Base-by-base conservation (phyloP, 805 yeast genomes). In the Kluyveromyces starmeri region DNA sequence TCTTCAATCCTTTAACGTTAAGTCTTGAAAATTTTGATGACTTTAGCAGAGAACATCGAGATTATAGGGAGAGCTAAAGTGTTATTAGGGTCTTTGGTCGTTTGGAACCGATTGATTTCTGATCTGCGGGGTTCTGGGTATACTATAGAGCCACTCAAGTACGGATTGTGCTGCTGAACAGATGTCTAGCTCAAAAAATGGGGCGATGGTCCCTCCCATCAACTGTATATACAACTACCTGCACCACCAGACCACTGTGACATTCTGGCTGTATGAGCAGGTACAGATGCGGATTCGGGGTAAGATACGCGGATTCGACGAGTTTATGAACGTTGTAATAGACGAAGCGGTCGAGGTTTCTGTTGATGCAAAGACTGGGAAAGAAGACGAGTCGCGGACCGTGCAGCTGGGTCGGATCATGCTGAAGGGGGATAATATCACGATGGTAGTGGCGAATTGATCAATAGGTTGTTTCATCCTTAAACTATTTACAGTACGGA, bases 351-450 rank as follows among this genome's bases (percentile, higher is more conserved):
- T 55, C 9, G 95, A 94, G 47, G 65, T 89, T 5, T 70, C 69
- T 24, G 75, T 75, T 1, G 67, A 68, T 32, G 42, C 67, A 1
- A 64, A 64, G 36, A 46, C 53, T 2, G 59, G 59, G 5, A 33
- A 36, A 10, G 61, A 57, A 33, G 15, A 36, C 1, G 23, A 42
- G 3, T 46, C 39, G 2, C 40, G 51, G 18, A 45, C 48, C 10
- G 70, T 73, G 18, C 59, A 61, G n/a, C 51, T 84, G 38, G 95
- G 95, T 1, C 65, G 82, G 39, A 73, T 92, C 16, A 55, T 92
- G 44, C 64, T 92, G 38, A 92, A 92, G 58, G 98, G 99, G 4
- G 99, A 92, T 53, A 92, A 86, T 53, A 83, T 92, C 28, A 80
- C 95, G 7, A 61, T 89, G 38, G 80, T 92, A 20, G 58, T 68